Percentiles rank a stretch among this genome's conserved stretches.
Evolutionary conservation across 2,329 filamentous ascomycete species (phyloP).

Genomic region (Cercospora zeae-maydis): DNA sequence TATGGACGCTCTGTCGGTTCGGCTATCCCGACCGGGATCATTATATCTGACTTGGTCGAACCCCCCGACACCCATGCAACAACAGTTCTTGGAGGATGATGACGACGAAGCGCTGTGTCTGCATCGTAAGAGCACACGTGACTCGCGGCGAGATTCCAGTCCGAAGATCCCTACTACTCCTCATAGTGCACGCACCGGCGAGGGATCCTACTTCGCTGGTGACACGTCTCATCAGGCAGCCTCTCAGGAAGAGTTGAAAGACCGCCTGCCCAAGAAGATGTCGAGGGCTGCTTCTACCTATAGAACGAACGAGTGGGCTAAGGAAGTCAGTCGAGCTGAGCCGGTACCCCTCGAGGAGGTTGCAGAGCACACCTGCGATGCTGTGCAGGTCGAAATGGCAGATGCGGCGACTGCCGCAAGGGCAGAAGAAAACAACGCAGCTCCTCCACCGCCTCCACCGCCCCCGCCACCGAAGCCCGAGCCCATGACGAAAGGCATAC

Average conservation of each 20-base stretch:
- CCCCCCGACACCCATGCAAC: not conserved
- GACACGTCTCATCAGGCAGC: not conserved
- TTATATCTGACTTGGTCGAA: conserved; percentile 13
- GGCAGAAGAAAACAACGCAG: conserved; percentile 26
- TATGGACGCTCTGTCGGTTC: conserved; percentile 21
- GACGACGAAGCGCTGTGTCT: conserved; percentile 22
- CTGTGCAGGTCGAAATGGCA: conserved; percentile 37
- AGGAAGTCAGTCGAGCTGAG: conserved; percentile 77
- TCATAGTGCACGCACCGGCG: conserved; percentile 1
- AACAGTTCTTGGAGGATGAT: conserved; percentile 19
- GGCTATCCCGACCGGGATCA: conserved; percentile 18
- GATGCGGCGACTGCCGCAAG: conserved; percentile 48
- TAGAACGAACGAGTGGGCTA: conserved; percentile 94
- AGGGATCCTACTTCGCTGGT: conserved; percentile 7
- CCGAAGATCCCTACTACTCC: conserved; percentile 9
- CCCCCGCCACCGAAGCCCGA: conserved; percentile 2
- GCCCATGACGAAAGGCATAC: conserved; percentile 1
- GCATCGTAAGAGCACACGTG: conserved; percentile 11
- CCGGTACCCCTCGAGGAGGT: conserved; percentile 45
- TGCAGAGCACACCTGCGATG: conserved; percentile 41
- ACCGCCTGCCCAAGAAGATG: conserved; percentile 64
- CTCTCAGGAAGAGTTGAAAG: conserved; percentile 44
- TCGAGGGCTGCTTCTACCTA: conserved; percentile 78
- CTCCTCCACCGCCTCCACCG: conserved; percentile 20
- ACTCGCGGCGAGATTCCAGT: not conserved